A percentile compares a stretch with the other conserved stretches of the same genome.
Conservation (phyloP, 2,329 filamentous ascomycete genomes). For the Claviceps fusiformis region DNA sequence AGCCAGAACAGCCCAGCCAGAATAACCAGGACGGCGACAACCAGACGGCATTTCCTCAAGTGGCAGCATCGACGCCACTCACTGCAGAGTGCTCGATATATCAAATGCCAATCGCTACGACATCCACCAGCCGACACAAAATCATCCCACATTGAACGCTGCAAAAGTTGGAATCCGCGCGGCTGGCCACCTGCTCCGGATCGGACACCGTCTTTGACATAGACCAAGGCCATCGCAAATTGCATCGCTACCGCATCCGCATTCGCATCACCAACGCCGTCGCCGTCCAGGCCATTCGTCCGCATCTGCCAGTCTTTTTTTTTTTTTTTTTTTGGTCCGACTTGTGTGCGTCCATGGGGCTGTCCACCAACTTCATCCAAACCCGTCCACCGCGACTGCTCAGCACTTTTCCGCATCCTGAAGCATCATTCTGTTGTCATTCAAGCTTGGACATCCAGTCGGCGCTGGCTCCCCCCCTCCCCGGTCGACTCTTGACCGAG, state of each 20-base stretch:
- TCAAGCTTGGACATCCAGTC: neutral
- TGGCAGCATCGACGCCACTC: slow-evolving; percentile 2
- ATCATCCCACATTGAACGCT: neutral
- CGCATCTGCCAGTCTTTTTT: neutral
- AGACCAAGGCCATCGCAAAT: no score
- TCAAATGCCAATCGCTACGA: neutral
- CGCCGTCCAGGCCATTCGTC: neutral
- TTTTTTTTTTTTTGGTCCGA: neutral
- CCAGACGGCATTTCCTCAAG: neutral
- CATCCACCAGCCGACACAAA: neutral
- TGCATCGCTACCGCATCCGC: neutral
- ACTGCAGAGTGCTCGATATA: neutral
- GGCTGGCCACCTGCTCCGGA: slow-evolving; percentile 1
- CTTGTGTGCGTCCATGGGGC: neutral
- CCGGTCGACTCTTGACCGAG: slow-evolving; percentile 6
- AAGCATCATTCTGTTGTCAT: slow-evolving; percentile 5
- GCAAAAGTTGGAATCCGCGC: neutral
- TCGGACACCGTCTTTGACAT: neutral
- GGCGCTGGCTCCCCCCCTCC: slow-evolving; percentile 1
- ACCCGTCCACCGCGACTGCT: neutral
- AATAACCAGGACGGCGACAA: no score
- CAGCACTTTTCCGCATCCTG: neutral
- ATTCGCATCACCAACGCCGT: neutral
- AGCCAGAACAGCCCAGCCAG: no score
- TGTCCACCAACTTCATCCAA: neutral